Base-by-base conservation (phyloP, 192 early-diverging fungal species). In the Diversispora epigaea region DNA sequence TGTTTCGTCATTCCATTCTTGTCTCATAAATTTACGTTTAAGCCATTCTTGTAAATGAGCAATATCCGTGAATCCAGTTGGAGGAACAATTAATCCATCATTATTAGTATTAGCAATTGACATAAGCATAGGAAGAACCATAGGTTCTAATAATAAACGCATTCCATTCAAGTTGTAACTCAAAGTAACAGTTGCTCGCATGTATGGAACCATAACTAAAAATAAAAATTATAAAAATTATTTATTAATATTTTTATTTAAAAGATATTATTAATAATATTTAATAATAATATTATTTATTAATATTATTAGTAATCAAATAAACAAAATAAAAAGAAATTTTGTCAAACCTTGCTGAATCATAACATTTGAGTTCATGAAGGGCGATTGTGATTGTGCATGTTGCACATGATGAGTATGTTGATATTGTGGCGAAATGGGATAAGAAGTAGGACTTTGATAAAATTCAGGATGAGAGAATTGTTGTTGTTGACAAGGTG, bases 131-230 rank as follows among this genome's bases (percentile, higher is more conserved):
- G 58, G 71, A 15, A n/a, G 44, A 2, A 73, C 22, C 6, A 5
- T 0, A 8, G 41, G 58, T 11, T 54, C 71, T n/a, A 63, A 32
- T n/a, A 49, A 47, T 45, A 39, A 4, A 46, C 44, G 39, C 21
- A 62, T 45, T 10, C 44, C 71, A 50, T 50, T 60, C 21, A 46
- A 6, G 41, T 73, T 73, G 39, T 73, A 73, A 47, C 62, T 73
- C 11, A 73, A 73, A 5, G 41, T 60, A 12, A 73, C 49, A 11
- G 21, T 73, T 11, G 43, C 71, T 3, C 21, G 32, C 60, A 56
- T 73, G 22, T 73, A 47, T 11, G 60, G 58, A 39, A 19, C 22
- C 12, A 25, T 7, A 7, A 4, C 12, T 52, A 70, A 3, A 32
- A 69, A 55, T 12, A 52, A n/a, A 70, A 17, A 43, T 44, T 41